Evolutionary conservation across 2,329 filamentous ascomycete genomes (phyloP).

Genomic region (Nigrospora sphaerica): DNA sequence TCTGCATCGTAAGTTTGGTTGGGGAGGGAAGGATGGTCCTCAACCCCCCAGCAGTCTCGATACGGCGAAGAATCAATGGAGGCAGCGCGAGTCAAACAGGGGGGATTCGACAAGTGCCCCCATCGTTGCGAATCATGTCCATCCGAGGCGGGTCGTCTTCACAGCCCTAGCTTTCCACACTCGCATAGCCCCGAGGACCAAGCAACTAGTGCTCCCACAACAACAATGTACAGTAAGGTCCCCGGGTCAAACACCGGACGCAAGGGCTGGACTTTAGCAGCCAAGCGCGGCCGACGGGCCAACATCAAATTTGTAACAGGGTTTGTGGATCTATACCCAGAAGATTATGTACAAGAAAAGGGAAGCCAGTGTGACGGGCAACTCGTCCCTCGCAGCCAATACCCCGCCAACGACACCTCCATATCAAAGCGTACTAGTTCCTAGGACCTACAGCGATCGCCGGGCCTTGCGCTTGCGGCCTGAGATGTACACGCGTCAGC

Average conservation of each 20-base stretch:
- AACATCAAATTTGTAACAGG: neutral
- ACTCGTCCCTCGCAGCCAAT: neutral
- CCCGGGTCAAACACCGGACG: no score
- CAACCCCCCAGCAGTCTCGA: neutral
- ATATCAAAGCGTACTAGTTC: neutral
- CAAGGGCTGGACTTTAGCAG: no score
- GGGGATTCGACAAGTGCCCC: neutral
- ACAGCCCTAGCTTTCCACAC: no score
- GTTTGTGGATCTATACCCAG: neutral
- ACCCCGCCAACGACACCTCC: neutral
- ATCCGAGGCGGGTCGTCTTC: no score
- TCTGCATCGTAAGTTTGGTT: no score
- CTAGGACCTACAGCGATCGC: neutral
- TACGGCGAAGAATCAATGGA: neutral
- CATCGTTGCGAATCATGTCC: neutral
- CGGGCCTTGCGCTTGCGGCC: constrained; percentile 1
- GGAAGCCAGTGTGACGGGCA: neutral
- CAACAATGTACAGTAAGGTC: no score
- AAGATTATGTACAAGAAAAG: neutral
- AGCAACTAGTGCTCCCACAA: no score
- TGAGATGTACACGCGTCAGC: neutral
- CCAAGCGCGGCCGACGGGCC: no score
- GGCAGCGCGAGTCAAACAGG: neutral
- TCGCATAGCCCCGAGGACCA: no score
- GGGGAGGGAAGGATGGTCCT: no score